Base-by-base conservation (phyloP, 805 yeast species). In the Candida silvicultrix region DNA sequence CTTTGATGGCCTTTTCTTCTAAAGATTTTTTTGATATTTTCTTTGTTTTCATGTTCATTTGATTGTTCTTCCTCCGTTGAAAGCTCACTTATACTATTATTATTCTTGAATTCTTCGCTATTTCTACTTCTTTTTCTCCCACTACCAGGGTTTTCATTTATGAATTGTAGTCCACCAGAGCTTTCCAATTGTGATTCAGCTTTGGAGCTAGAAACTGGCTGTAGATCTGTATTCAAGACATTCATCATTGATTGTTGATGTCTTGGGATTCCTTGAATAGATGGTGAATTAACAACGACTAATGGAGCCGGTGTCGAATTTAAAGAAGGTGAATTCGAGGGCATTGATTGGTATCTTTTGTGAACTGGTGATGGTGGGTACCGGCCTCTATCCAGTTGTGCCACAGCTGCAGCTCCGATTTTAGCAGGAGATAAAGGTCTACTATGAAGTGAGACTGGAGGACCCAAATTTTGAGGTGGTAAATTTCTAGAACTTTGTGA, bases 401-500 rank as follows among this genome's bases (percentile, higher is more conserved):
- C 83, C 1, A 83, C 85, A 1, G 89, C 88, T 20, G 74, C 76
- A 1, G 89, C 89, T 1, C 90, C 90, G 11, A 82, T 72, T 53
- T 79, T 80, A 1, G 88, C 85, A 0, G 89, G 89, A 2, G 87
- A 80, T 28, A 74, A 61, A 16, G 83, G 78, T 49, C 82, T 28
- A 8, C 14, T 62, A 16, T 49, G 49, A 32, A 55, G 44, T 4
- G 52, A 22, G 4, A 54, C 51, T 21, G 61, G 61, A 10, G 60
- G 61, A 1, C 54, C 60, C 7, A 55, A 39, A 39, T 48, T 45
- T 38, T 1, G 46, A 11, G 38, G 23, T 5, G 29, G 28, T 28
- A n/a, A n/a, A n/a, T n/a, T n/a, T n/a, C n/a, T n/a, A n/a, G n/a
- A n/a, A n/a, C 15, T 35, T 18, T 10, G 22, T 19, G 36, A 51